These are phyloP conservation scores for Collybia mongolica DNA, from an alignment of 768 basidiomycete species.

Conservation along the genomic window DNA sequence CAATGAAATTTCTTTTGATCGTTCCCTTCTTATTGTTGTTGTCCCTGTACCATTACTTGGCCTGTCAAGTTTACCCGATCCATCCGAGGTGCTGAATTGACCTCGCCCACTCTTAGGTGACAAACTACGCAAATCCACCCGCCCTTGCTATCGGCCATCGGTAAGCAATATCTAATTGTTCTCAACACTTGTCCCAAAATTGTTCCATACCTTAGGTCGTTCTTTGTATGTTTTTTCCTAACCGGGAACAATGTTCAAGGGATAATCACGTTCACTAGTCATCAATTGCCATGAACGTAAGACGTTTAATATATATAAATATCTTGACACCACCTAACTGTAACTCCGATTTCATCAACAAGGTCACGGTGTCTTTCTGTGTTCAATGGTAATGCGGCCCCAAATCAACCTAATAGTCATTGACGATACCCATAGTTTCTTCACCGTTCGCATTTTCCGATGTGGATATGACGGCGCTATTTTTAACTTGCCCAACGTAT, in stretches of 20 bases:
- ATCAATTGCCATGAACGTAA: constrained; percentile 25
- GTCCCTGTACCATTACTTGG: constrained; percentile 39
- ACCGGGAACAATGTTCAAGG: neutral
- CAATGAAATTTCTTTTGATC: neutral
- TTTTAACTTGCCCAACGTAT: neutral
- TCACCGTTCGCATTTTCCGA: constrained; percentile 28
- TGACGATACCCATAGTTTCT: constrained; percentile 24
- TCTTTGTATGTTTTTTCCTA: constrained; percentile 26
- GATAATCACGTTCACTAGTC: constrained; percentile 12
- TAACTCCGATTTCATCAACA: neutral
- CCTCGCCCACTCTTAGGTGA: constrained; percentile 21
- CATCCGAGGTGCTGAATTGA: neutral
- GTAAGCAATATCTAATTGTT: constrained; percentile 17
- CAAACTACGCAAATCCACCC: constrained; percentile 33
- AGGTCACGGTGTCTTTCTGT: constrained; percentile 27
- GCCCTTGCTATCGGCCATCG: constrained; percentile 34
- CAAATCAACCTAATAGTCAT: neutral
- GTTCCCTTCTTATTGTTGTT: constrained; percentile 19
- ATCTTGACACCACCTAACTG: neutral
- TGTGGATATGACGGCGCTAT: constrained; percentile 17
- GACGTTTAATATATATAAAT: neutral
- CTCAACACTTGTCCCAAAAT: neutral
- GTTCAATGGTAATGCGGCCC: constrained; percentile 24
- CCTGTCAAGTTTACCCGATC: constrained; percentile 4
- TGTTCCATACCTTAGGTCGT: constrained; percentile 25